Percentiles rank a stretch among this genome's conserved stretches.
phyloP scores from a whole-genome alignment of 495 filamentous ascomycete species.

The Aspergillus wentii region DNA sequence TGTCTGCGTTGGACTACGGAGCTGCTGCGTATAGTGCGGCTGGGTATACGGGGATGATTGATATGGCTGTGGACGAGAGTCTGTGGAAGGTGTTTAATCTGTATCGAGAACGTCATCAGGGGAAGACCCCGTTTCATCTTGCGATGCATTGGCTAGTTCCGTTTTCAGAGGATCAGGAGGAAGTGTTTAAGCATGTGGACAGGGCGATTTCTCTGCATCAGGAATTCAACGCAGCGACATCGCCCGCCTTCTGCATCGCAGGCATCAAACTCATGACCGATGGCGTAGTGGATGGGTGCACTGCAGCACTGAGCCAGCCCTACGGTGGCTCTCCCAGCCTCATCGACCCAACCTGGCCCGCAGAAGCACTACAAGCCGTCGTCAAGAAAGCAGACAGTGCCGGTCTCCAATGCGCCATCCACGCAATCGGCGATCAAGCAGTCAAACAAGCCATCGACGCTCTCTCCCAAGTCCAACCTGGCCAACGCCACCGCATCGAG shows the following conservation, averaged over 20 bases:
- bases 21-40: conserved; percentile 46
- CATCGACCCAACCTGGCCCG: conserved; percentile 49
- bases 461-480: conserved; percentile 18
- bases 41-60: conserved; percentile 60
- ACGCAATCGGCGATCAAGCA: conserved; percentile 61
- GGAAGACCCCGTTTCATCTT: conserved; percentile 53
- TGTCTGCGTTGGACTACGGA: conserved; percentile 43
- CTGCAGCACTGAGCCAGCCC: conserved; percentile 50
- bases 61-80: conserved; percentile 67
- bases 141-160: conserved; percentile 61
- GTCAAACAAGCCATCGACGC: conserved; percentile 52
- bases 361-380: conserved; percentile 44
- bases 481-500: conserved; percentile 53
- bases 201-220: conserved; percentile 44
- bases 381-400: conserved; percentile 48
- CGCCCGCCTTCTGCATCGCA: conserved; percentile 47
- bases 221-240: conserved; percentile 38
- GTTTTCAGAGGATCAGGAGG: conserved; percentile 33
- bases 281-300: conserved; percentile 58
- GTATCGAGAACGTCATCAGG: conserved; percentile 34
- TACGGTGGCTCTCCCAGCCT: conserved; percentile 43
- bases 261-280: conserved; percentile 61
- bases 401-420: conserved; percentile 58
- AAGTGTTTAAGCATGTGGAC: conserved; percentile 47
- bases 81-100: conserved; percentile 52